A percentile compares a stretch with the other conserved stretches of the same genome.
Conservation (phyloP, 2,329 filamentous ascomycete species). For the Aspergillus brunneoviolaceus region DNA sequence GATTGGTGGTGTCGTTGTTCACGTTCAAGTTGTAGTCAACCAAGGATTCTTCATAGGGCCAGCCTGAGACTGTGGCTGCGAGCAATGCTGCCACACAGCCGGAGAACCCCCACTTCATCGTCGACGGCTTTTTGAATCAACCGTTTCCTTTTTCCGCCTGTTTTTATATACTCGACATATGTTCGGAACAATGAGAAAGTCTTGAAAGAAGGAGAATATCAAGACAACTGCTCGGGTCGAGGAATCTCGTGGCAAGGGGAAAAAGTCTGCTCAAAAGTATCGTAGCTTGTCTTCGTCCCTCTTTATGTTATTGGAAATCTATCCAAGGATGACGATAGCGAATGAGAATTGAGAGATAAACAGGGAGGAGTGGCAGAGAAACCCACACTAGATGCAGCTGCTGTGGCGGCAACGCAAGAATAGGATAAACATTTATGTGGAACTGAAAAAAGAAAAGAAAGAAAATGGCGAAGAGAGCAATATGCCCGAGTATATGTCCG, state of each 20-base stretch:
- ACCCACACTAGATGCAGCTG: conserved; percentile 8
- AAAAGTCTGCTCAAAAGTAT: conserved; percentile 1
- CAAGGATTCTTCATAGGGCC: conserved; percentile 52
- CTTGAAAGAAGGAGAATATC: not conserved
- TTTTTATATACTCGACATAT: conserved; percentile 25
- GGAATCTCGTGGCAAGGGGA: not conserved
- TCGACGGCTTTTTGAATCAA: conserved; percentile 16
- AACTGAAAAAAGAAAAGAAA: not conserved
- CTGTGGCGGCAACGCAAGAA: conserved; percentile 16
- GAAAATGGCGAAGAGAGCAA: conserved; percentile 12
- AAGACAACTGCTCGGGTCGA: not conserved
- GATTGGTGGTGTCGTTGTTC: conserved; percentile 56
- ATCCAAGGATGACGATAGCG: not conserved
- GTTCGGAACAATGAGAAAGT: conserved; percentile 9
- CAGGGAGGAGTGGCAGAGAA: conserved; percentile 10
- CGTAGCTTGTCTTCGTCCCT: conserved; percentile 3
- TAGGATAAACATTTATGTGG: conserved; percentile 12
- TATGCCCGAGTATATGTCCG: conserved; percentile 23
- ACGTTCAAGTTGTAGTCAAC: conserved; percentile 61
- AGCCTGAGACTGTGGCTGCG: conserved; percentile 26
- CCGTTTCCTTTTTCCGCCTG: conserved; percentile 2
- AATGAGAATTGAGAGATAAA: conserved; percentile 3
- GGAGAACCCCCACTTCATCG: conserved; percentile 34
- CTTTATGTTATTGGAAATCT: conserved; percentile 9
- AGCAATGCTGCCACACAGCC: conserved; percentile 30